A percentile compares a stretch with the other conserved stretches of the same genome.
phyloP scores from a whole-genome alignment of 2,329 filamentous ascomycete genomes.

The Dothideomycetes sp. region DNA sequence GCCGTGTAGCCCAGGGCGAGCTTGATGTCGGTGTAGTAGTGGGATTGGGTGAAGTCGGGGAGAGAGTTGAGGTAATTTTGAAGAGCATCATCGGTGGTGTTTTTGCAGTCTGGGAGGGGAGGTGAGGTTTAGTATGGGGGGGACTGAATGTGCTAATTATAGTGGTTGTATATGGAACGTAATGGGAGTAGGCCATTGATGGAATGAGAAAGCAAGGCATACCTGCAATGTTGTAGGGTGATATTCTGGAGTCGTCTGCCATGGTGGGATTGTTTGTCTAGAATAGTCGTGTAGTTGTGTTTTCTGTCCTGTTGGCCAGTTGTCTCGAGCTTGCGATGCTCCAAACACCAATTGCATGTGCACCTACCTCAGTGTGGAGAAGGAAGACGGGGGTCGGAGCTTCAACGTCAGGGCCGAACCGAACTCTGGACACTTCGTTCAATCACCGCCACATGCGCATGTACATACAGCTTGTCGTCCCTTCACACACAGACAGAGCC shows the following conservation, averaged over 20 bases:
- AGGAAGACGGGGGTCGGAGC: background rate
- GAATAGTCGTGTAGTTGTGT: background rate
- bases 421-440: background rate
- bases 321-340: background rate
- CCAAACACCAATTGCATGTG: too few species aligned
- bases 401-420: background rate
- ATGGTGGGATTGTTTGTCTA: conserved; percentile 1
- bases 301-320: background rate
- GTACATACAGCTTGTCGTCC: background rate
- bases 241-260: conserved; percentile 20
- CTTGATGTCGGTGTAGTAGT: conserved; percentile 70
- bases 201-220: background rate
- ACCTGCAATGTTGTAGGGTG: conserved; percentile 20
- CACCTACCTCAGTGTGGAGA: background rate
- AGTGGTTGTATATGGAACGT: too few species aligned
- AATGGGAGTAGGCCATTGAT: too few species aligned
- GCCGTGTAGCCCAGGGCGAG: conserved; percentile 74
- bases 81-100: conserved; percentile 89
- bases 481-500: background rate
- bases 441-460: too few species aligned
- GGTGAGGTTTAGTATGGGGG: conserved; percentile 2
- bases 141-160: background rate
- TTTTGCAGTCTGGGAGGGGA: conserved; percentile 69
- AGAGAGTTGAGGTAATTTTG: conserved; percentile 86
- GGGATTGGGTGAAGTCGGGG: conserved; percentile 64